A percentile compares a stretch with the other conserved stretches of the same genome.
phyloP scores from a whole-genome alignment of 805 yeast genomes.

The Teunomyces tritomae region DNA sequence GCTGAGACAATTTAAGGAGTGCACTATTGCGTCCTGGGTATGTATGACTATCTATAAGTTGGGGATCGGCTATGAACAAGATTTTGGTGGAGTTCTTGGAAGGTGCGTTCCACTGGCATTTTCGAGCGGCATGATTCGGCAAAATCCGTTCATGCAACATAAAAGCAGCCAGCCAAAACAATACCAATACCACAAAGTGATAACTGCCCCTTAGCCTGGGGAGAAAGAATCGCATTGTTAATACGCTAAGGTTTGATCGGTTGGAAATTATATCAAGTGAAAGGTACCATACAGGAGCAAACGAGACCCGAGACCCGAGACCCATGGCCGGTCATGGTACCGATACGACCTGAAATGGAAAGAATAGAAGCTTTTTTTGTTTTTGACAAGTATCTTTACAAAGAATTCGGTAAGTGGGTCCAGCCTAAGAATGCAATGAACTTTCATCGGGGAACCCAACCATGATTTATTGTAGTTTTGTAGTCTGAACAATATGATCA shows the following conservation, averaged over 20 bases:
- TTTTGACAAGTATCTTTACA: too few species aligned
- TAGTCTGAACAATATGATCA: background rate
- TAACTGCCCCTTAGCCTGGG: conserved; percentile 27
- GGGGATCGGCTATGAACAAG: conserved; percentile 43
- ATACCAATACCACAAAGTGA: conserved; percentile 22
- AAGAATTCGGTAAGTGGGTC: too few species aligned
- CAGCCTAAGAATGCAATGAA: too few species aligned
- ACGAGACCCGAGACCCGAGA: background rate
- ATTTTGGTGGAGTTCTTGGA: conserved; percentile 21
- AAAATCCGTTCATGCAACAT: conserved; percentile 30
- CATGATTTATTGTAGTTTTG: too few species aligned
- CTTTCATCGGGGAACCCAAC: too few species aligned
- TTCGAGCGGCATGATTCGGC: conserved; percentile 24
- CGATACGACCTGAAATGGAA: too few species aligned
- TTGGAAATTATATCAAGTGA: background rate
- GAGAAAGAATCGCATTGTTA: conserved; percentile 8
- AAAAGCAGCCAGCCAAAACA: conserved; percentile 31
- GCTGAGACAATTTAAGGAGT: conserved; percentile 34
- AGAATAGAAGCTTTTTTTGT: too few species aligned
- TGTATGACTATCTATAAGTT: conserved; percentile 43
- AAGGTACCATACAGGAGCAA: background rate
- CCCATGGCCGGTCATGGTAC: too few species aligned
- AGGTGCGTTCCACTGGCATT: conserved; percentile 32
- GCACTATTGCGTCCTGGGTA: conserved; percentile 37
- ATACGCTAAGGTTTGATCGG: background rate